Evolutionary conservation across 352 stramenopile genomes (phyloP), one percentile per base, ranked within the genome.

Genomic region (Globisporangium megalacanthum): DNA sequence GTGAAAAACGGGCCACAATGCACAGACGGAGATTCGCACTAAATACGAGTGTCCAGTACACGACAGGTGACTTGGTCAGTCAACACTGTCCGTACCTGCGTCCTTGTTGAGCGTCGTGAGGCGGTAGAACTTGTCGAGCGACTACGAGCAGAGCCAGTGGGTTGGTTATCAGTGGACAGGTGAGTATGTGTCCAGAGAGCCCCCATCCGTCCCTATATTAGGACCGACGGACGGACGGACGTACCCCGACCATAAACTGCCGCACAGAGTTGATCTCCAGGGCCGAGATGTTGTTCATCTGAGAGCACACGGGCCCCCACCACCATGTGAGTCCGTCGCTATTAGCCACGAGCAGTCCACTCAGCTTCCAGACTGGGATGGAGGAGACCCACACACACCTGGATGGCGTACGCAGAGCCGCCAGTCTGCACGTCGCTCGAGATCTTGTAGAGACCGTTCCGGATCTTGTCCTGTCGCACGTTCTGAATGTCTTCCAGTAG

Each of bases 401-500:
- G 77, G 65, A 94, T 86, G 29, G 81, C 84, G 41, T 80, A 85
- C 25, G 84, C 82, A 31, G 81, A 83, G 39, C 79, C 82, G 17
- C 82, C 84, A 42, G 61, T 79, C 57, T 92, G 77, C 37, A 91
- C 82, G 41, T 95, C 85, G 39, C 55, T 79, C 11, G 81, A 77
- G 42, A 96, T 94, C 42, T 82, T 76, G 60, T 82, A 81, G 22
- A 96, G 64, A 92, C 86, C 86, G 41, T 88, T 88, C 57, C 87
- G 84, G 64, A 96, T 94, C 61, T 95, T 95, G 60, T 94, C 81
- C 57, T 95, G 84, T 0, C 87, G 80, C n/a, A 94, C 69, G 52
- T 95, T 93, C 52, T 94, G 83, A 29, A 96, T 77, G 64, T 96
- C 87, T 69, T 95, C 86, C 6, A 95, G 61, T 20, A 94, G 61